These are phyloP conservation scores for Arthrobotrys sphaeroides DNA, from an alignment of 2,329 filamentous ascomycete species.

Conservation along the genomic window DNA sequence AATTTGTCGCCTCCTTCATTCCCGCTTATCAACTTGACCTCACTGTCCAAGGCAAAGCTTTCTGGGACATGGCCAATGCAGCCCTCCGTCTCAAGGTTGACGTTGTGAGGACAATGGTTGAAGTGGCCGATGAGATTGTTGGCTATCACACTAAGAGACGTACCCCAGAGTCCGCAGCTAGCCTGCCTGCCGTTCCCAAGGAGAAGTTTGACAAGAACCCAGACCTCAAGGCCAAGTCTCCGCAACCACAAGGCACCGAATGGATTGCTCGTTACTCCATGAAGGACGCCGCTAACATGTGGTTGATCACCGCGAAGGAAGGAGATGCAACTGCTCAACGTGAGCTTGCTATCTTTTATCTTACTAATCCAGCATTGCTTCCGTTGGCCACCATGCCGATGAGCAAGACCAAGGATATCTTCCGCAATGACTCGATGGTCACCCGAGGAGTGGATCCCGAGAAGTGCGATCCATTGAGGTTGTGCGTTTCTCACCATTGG, in stretches of 20 bases:
- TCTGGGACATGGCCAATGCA: conserved; percentile 88
- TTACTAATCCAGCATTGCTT: conserved; percentile 88
- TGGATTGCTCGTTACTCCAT: conserved; percentile 69
- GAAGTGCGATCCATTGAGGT: conserved; percentile 82
- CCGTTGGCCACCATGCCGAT: conserved; percentile 82
- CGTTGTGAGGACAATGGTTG: conserved; percentile 83
- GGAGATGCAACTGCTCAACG: conserved; percentile 87
- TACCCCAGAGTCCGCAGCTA: conserved; percentile 57
- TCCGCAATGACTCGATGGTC: conserved; percentile 84
- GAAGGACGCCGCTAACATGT: conserved; percentile 85
- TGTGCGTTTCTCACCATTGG: conserved; percentile 97
- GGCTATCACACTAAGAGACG: conserved; percentile 75
- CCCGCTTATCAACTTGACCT: conserved; percentile 70
- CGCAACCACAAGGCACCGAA: conserved; percentile 54
- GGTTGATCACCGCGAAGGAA: conserved; percentile 92
- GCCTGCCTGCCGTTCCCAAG: conserved; percentile 38
- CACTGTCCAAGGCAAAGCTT: conserved; percentile 75
- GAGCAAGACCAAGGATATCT: conserved; percentile 84
- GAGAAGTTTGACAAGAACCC: conserved; percentile 59
- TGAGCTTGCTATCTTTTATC: conserved; percentile 90
- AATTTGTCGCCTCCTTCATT: conserved; percentile 76
- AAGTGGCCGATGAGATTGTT: conserved; percentile 75
- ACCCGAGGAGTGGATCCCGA: conserved; percentile 67
- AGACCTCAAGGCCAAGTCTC: conserved; percentile 54
- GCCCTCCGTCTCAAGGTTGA: conserved; percentile 89